Evolutionary conservation across 1,139 yeast species (phyloP), one percentile per base, ranked within the genome.

Genomic region (Magnusiomyces ingens): DNA sequence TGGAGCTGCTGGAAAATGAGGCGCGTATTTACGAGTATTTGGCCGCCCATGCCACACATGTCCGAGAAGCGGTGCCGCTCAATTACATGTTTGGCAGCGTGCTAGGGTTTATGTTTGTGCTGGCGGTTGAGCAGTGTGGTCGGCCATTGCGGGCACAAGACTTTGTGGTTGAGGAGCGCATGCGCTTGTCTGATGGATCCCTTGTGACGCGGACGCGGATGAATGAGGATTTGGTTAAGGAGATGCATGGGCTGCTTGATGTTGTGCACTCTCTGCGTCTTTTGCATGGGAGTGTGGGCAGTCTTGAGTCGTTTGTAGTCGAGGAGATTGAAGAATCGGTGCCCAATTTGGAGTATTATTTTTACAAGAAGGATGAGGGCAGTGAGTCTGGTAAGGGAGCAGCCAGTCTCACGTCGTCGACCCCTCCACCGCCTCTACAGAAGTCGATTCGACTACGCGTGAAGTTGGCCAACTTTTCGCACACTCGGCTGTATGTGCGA

Each of bases 11-110:
- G 19, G 58, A 60, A 17, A 52, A 53, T 8, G 67, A 64, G 47
- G 66, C 68, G 4, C 58, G 62, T 2, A 56, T 66, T 51, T 62
- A 62, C 44, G 67, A 63, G 42, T 61, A 63, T 43, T 55, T 65
- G 15, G 59, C 55, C 17, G 51, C 52, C 36, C 51, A 54, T 22
- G 45, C 57, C 3, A 41, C 59, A 6, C 40, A 29, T 3, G 49
- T 53, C 5, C 6, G 13, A 4, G n/a, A 13, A 3, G 21, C 11
- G 10, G 59, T 62, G 1, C 65, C 68, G 0, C 51, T 51, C 32
- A 52, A 57, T n/a, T 55, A 61, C 36, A 54, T 59, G 1, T 65
- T 55, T 47, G 67, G 66, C 2, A 62, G 58, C n/a, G 47, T 64
- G 5, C 49, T 63, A 40, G 61, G 62, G 6, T 55, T 55, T 26